Evolutionary conservation across 129 eudicot genomes (phyloP).

Genomic region (Chrysanthemum lavandulifolium): DNA sequence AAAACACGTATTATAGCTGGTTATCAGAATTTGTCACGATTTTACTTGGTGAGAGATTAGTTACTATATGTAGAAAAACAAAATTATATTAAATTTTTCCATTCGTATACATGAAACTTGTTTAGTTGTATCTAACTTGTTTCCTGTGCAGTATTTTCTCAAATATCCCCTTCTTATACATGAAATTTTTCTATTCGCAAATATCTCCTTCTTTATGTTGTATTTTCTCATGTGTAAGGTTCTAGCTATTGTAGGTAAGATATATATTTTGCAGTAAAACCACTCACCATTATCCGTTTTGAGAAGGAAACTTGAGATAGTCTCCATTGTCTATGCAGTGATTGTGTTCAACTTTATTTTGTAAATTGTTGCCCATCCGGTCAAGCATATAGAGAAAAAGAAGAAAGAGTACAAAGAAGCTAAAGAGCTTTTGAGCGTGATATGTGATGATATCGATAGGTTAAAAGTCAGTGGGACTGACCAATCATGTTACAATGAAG

Average conservation of each 20-base stretch:
- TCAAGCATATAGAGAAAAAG: constrained; percentile 12
- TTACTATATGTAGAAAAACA: neutral
- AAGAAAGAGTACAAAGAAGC: neutral
- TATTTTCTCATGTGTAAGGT: too few relatives aligned
- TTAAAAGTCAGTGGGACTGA: neutral
- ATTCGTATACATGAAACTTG: too few relatives aligned
- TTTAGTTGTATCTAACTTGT: too few relatives aligned
- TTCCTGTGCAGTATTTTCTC: constrained; percentile 3
- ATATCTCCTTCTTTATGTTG: too few relatives aligned
- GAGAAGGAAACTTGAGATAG: too few relatives aligned
- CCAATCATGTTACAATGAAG: neutral
- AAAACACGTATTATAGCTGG: neutral
- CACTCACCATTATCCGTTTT: too few relatives aligned
- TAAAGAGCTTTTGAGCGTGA: neutral
- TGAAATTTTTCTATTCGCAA: too few relatives aligned
- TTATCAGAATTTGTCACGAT: neutral
- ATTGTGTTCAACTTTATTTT: too few relatives aligned
- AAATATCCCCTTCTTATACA: too few relatives aligned
- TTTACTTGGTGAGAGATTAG: constrained; percentile 2
- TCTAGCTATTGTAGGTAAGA: too few relatives aligned
- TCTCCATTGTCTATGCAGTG: too few relatives aligned
- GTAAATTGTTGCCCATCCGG: neutral
- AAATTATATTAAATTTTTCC: neutral
- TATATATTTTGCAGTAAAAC: too few relatives aligned
- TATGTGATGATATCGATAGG: neutral